Percentiles rank a stretch among this genome's conserved stretches.
Evolutionary conservation across 73 alveolate genomes (phyloP).

Genomic region (Blepharisma stoltei): DNA sequence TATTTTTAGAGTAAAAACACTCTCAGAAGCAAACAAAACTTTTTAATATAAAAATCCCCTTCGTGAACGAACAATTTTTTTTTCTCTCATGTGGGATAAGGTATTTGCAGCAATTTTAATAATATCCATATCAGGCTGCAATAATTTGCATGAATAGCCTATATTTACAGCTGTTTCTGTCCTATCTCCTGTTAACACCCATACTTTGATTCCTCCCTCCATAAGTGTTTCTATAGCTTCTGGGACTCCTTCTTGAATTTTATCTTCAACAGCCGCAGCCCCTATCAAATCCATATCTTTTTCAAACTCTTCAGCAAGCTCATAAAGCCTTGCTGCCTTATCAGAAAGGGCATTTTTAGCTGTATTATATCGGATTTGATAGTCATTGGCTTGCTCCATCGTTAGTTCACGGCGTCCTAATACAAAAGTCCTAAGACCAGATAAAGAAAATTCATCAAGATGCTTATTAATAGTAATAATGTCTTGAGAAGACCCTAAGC

Average conservation of each 20-base stretch:
- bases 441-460: constrained; percentile 22
- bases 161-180: constrained; percentile 87
- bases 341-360: constrained; percentile 63
- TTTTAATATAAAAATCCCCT: no score
- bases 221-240: constrained; percentile 57
- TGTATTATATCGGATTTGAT: constrained; percentile 48
- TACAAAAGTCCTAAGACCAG: constrained; percentile 38
- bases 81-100: neutral
- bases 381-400: constrained; percentile 52
- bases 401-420: constrained; percentile 68
- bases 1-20: no score
- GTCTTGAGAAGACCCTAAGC: neutral
- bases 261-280: constrained; percentile 97
- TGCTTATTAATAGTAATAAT: neutral
- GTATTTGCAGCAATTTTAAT: neutral
- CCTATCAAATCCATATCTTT: constrained; percentile 80
- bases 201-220: constrained; percentile 87
- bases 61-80: no score
- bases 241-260: constrained; percentile 86
- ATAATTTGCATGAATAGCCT: constrained; percentile 40
- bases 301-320: constrained; percentile 82
- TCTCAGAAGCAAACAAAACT: no score
- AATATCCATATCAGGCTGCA: constrained; percentile 10
- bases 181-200: constrained; percentile 96
- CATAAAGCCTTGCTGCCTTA: constrained; percentile 61